These are phyloP conservation scores for Fusarium papillatum DNA, from an alignment of 2,329 filamentous ascomycete species.

Conservation along the genomic window DNA sequence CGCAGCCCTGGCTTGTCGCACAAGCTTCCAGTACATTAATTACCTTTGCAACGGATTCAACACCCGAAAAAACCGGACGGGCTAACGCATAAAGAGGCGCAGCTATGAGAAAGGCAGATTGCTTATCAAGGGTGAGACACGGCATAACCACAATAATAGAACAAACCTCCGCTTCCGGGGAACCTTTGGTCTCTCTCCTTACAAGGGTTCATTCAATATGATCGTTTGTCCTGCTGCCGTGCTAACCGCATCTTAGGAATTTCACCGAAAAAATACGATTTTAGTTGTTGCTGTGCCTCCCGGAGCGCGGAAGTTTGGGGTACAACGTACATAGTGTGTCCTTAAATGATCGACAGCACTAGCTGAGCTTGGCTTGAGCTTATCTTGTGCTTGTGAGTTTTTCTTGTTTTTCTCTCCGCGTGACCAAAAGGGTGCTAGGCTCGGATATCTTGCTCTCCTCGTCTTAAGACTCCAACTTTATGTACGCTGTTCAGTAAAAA, in stretches of 20 bases:
- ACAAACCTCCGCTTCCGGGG: not conserved
- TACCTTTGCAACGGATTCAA: not conserved
- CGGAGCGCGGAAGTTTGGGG: not conserved
- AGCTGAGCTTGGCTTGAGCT: conserved; percentile 21
- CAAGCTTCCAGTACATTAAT: not conserved
- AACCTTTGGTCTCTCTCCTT: not conserved
- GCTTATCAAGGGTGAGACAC: conserved; percentile 1
- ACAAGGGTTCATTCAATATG: not conserved
- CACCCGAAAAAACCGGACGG: conserved; percentile 1
- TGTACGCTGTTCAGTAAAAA: too few species aligned
- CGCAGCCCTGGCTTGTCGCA: not conserved
- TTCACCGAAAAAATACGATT: not conserved
- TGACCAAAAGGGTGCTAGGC: not conserved
- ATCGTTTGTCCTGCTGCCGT: conserved; percentile 16
- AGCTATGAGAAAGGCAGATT: not conserved
- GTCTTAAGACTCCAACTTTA: not conserved
- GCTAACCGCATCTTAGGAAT: conserved; percentile 22
- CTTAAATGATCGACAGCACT: conserved; percentile 18
- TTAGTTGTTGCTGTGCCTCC: not conserved
- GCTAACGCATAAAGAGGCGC: not conserved
- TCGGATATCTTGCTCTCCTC: not conserved
- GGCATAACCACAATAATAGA: conserved; percentile 1
- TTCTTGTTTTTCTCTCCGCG: not conserved
- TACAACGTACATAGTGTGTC: not conserved
- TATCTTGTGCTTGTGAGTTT: not conserved